Evolutionary conservation across 2,329 filamentous ascomycete species (phyloP), one percentile per base, ranked within the genome.

Genomic region (Knufia fluminis): DNA sequence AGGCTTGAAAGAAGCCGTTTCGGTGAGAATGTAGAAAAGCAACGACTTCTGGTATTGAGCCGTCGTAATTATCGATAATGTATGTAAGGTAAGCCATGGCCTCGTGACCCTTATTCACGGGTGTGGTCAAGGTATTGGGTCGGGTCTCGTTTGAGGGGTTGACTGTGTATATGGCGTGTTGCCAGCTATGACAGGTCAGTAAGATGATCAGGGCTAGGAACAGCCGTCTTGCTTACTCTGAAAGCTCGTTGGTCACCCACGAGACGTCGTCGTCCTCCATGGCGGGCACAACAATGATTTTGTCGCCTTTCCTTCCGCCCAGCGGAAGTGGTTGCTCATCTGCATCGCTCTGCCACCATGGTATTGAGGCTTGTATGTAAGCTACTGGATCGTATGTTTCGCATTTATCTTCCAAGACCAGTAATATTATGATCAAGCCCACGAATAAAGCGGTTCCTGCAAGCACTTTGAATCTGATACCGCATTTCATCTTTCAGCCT

Each of bases 31-130:
- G 74, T 46, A 75, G 59, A 61, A 77, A 77, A 52, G 73, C 62
- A 47, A 72, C 59, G 51, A 64, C 67, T 7, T 63, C 59, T 3
- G 75, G 72, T 20, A 56, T 36, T 2, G 47, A 66, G 23, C 54
- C 44, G 49, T 71, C 52, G 58, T 73, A 73, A 55, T 71, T 53
- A 40, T 73, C 68, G 47, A 72, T 67, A 12, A 74, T 60, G 57
- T 71, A 73, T 31, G 68, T 71, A 1, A 73, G 60, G 51, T 73
- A 73, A 38, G 69, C 68, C 60, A 69, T 71, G 3, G 69, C 64
- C 57, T 74, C 71, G 47, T 66, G 65, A 51, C 69, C 69, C 59
- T 72, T 73, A 58, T 72, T 69, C 55, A 46, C 61, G 59, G 36
- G 64, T 62, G 56, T 71, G 69, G 48, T 68, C 70, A 50, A 61